A percentile compares a stretch with the other conserved stretches of the same genome.
These are phyloP conservation scores for Beauveria sp. DNA, from an alignment of 2,329 filamentous ascomycete genomes.

Conservation along the genomic window DNA sequence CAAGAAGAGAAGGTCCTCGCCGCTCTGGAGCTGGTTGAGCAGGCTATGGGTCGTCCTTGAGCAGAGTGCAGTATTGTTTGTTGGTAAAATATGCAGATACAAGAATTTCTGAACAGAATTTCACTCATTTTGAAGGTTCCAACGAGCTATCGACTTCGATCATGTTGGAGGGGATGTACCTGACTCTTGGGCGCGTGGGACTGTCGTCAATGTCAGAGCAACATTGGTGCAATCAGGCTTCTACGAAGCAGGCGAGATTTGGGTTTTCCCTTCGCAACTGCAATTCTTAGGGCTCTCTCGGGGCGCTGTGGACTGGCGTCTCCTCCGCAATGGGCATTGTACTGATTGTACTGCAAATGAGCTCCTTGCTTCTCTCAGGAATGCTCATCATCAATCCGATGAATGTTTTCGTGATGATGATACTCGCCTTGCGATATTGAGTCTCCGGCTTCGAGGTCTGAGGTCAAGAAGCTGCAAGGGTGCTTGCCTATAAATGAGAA, in stretches of 20 bases:
- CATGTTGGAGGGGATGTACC: too few species aligned
- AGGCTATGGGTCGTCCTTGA: slow-evolving; percentile 15
- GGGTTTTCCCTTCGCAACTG: background rate
- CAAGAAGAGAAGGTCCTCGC: slow-evolving; percentile 25
- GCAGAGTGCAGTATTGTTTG: background rate
- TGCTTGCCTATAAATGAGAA: background rate
- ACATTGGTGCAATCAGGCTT: too few species aligned
- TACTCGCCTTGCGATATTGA: background rate
- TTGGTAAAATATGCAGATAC: background rate
- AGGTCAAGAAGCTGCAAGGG: background rate
- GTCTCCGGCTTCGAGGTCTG: background rate
- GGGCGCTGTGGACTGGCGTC: background rate
- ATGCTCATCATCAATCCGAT: background rate
- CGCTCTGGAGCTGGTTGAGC: slow-evolving; percentile 19
- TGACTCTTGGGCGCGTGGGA: too few species aligned
- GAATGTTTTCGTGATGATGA: background rate
- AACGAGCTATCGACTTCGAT: too few species aligned
- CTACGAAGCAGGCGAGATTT: background rate
- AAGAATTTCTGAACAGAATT: too few species aligned
- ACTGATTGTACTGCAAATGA: background rate
- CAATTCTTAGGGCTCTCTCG: background rate
- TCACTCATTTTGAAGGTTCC: too few species aligned
- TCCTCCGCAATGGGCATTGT: background rate
- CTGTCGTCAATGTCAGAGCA: too few species aligned
- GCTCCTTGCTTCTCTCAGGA: background rate